Base-by-base conservation (phyloP, 2,329 filamentous ascomycete genomes). In the Xylaria sp. region DNA sequence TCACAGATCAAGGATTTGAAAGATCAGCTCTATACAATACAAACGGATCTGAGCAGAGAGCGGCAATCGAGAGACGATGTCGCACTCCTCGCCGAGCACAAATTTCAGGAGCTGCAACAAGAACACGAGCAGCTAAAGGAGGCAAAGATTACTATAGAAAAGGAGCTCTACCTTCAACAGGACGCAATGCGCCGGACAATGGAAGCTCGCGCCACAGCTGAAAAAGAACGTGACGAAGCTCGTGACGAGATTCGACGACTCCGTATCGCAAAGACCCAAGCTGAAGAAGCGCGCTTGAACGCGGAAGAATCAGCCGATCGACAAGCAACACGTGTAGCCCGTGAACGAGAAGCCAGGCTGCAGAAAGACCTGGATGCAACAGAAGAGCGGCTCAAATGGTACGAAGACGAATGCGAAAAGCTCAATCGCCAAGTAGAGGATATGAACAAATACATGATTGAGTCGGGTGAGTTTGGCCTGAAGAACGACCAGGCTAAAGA, bases 101-200 rank as follows among this genome's bases (percentile, higher is more conserved):
- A 96, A 78, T 93, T 91, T 75, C 86, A 92, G 54, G 89, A 91
- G 60, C 85, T 99, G 69, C 91, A 94, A 78, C 90, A 94, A 31
- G 94, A 98, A 73, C 97, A 90, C 74, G 91, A 97, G 59, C 88
- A 89, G 41, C 86, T 98, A 41, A 97, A 97, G 75, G 94, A 98
- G 72, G 91, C 94, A 34, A 99, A 99, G 81, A 97, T 98, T 76
- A 97, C 91, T 56, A 97, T 99, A 72, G 95, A 99, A 81, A 98
- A 98, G 80, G 95, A 98, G 81, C 91, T 99, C 79, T 98, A 98
- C 78, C 91, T 93, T 5, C 95, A 98, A 78, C 94, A 98, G 80
- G 95, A 99, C 78, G 92, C 93, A 12, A 87, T 98, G 55, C 90
- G 96, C 46, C 90, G 95, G 64, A 93, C 94, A 12, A 93, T 92